phyloP scores from a whole-genome alignment of 2,329 filamentous ascomycete species.

The Calonectria naviculata region DNA sequence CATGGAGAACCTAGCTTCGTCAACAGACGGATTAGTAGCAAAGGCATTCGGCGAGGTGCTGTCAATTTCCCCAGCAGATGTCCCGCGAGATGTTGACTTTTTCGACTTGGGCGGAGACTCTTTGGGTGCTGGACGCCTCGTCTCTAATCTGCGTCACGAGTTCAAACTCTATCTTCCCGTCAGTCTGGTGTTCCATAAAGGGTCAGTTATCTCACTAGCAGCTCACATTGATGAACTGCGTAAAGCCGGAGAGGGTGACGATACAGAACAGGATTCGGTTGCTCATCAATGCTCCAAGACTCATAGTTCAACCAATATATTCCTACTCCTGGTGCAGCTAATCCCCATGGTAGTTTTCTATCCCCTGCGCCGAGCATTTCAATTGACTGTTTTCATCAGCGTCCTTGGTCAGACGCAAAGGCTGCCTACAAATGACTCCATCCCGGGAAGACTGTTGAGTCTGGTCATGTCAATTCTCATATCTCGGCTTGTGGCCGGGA shows the following conservation, averaged over 20 bases:
- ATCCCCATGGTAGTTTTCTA: conserved; percentile 61
- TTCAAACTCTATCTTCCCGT: conserved; percentile 62
- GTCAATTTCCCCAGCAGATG: conserved; percentile 49
- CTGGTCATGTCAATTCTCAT: conserved; percentile 58
- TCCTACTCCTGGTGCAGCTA: conserved; percentile 62
- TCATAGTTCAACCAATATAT: conserved; percentile 60
- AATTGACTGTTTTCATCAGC: conserved; percentile 66
- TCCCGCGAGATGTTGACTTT: conserved; percentile 58
- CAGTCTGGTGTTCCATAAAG: conserved; percentile 61
- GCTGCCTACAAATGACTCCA: conserved; percentile 49
- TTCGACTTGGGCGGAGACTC: conserved; percentile 66
- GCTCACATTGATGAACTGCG: conserved; percentile 49
- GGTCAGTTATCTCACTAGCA: conserved; percentile 55
- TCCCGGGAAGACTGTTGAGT: conserved; percentile 60
- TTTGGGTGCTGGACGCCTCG: conserved; percentile 61
- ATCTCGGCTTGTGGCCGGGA: conserved; percentile 30
- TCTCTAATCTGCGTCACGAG: conserved; percentile 61
- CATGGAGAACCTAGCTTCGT: conserved; percentile 34
- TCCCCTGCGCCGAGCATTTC: conserved; percentile 61
- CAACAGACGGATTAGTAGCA: conserved; percentile 52
- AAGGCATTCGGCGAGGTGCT: conserved; percentile 59
- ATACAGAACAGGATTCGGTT: conserved; percentile 36
- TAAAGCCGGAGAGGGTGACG: conserved; percentile 6
- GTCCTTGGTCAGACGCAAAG: conserved; percentile 53
- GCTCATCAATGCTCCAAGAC: conserved; percentile 52